phyloP scores from a whole-genome alignment of 139 green algal species.

The Chlamydomonas sp. region DNA sequence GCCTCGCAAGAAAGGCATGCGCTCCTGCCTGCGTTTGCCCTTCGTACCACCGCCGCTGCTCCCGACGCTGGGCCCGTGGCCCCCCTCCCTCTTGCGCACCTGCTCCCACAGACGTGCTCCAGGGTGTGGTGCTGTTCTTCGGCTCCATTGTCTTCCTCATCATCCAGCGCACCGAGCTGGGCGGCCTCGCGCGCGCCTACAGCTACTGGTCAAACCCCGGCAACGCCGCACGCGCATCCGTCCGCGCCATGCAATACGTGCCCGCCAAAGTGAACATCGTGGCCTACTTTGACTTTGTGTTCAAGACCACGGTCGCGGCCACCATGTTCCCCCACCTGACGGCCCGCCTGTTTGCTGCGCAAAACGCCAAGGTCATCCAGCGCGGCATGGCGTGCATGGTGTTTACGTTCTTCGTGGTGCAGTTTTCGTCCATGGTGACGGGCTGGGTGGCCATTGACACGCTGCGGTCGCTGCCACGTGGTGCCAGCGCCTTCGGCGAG shows the following conservation, averaged over 20 bases:
- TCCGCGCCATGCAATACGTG: constrained; percentile 46
- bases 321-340: constrained; percentile 65
- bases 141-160: constrained; percentile 62
- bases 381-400: constrained; percentile 54
- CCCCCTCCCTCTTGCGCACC: too few species aligned
- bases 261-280: constrained; percentile 38
- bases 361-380: constrained; percentile 30
- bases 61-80: too few species aligned
- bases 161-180: constrained; percentile 53
- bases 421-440: constrained; percentile 44
- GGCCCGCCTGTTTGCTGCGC: constrained; percentile 47
- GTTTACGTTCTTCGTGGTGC: constrained; percentile 49
- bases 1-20: too few species aligned
- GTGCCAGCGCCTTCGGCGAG: constrained; percentile 22
- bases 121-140: constrained; percentile 48
- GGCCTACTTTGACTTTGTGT: constrained; percentile 57
- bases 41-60: too few species aligned
- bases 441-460: constrained; percentile 21
- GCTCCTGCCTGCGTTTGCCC: too few species aligned
- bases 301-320: constrained; percentile 48
- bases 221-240: neutral
- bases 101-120: constrained; percentile 20
- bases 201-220: constrained; percentile 27
- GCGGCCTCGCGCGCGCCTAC: constrained; percentile 40
- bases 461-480: neutral